A percentile compares a stretch with the other conserved stretches of the same genome.
Evolutionary conservation across 2,329 filamentous ascomycete species (phyloP).

Genomic region (Mycocentrospora acerina): DNA sequence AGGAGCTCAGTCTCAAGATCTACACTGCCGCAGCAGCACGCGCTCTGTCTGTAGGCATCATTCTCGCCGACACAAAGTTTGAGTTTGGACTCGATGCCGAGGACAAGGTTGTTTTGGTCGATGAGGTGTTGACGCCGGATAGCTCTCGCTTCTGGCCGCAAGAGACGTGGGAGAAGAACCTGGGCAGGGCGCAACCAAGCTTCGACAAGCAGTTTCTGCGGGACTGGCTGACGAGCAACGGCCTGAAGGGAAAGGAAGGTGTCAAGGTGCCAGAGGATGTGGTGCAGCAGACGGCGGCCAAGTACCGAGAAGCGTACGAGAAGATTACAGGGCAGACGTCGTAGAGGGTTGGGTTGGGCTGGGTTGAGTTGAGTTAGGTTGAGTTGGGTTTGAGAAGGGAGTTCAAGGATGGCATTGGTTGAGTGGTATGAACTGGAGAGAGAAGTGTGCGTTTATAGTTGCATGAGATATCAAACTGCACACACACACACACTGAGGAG

Average conservation of each 20-base stretch:
- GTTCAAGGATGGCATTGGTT: too few relatives aligned
- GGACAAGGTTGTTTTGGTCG: constrained; percentile 71
- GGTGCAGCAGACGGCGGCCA: constrained; percentile 65
- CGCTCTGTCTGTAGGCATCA: constrained; percentile 66
- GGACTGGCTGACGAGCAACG: constrained; percentile 75
- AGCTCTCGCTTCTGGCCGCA: constrained; percentile 82
- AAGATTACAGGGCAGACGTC: constrained; percentile 58
- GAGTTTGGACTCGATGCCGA: constrained; percentile 69
- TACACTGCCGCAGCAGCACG: constrained; percentile 66
- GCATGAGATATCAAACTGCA: too few relatives aligned
- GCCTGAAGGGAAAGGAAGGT: constrained; percentile 72
- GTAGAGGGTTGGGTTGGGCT: neutral
- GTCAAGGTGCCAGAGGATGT: constrained; percentile 74
- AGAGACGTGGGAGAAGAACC: constrained; percentile 61
- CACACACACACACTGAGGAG: too few relatives aligned
- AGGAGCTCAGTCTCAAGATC: constrained; percentile 63
- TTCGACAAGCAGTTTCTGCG: constrained; percentile 79
- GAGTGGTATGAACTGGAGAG: too few relatives aligned
- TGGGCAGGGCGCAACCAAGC: constrained; percentile 75
- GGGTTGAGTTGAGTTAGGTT: neutral
- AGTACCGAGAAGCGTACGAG: constrained; percentile 76
- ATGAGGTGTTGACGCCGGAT: constrained; percentile 81
- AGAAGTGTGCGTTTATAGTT: too few relatives aligned
- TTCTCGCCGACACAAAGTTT: constrained; percentile 78
- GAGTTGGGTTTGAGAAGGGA: too few relatives aligned